These are phyloP conservation scores for Metschnikowia kofuensis DNA, from an alignment of 805 yeast genomes.

Conservation along the genomic window DNA sequence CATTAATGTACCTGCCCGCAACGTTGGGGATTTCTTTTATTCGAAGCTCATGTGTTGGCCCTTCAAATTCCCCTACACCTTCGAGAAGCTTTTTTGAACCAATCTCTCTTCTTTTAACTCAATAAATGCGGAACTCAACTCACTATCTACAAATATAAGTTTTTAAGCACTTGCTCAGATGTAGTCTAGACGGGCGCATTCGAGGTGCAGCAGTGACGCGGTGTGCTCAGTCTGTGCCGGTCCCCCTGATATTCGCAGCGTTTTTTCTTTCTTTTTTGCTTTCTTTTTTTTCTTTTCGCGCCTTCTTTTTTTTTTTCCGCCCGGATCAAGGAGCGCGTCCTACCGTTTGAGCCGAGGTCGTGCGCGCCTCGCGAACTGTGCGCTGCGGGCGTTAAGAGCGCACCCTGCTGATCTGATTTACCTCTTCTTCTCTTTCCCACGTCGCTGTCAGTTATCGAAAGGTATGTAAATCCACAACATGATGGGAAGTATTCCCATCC, in stretches of 20 bases:
- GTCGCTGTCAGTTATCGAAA: slow-evolving; percentile 23
- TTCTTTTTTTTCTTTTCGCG: neutral
- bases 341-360: slow-evolving; percentile 10
- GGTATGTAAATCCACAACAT: slow-evolving; percentile 14
- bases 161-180: too few species aligned
- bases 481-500: neutral
- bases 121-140: too few species aligned
- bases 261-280: neutral
- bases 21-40: too few species aligned
- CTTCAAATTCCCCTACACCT: too few species aligned
- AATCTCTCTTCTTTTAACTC: too few species aligned
- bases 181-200: neutral
- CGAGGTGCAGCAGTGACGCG: neutral
- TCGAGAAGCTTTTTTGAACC: too few species aligned
- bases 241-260: neutral
- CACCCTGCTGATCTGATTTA: slow-evolving; percentile 8
- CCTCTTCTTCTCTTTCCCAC: slow-evolving; percentile 13
- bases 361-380: slow-evolving; percentile 17
- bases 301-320: neutral
- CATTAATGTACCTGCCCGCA: too few species aligned
- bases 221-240: neutral
- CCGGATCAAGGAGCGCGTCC: neutral
- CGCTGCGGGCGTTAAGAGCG: slow-evolving; percentile 10
- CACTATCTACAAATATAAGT: too few species aligned
- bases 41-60: too few species aligned